A percentile compares a stretch with the other conserved stretches of the same genome.
These are phyloP conservation scores for Antitrichia curtipendula DNA, from an alignment of 225 moss, liverwort and hornwort genomes.

Conservation along the genomic window DNA sequence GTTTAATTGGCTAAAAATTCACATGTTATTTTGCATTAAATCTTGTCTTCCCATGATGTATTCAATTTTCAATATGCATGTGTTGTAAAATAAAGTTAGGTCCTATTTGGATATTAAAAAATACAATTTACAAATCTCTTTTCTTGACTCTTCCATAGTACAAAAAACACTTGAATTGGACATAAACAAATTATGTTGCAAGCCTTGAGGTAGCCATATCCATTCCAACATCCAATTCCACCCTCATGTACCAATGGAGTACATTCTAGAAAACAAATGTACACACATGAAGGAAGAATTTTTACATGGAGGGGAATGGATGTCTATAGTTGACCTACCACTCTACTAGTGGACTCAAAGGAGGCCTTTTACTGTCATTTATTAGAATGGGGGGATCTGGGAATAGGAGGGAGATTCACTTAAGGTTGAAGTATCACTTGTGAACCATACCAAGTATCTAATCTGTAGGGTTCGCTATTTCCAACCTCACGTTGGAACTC, in stretches of 20 bases:
- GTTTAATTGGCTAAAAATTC: not conserved
- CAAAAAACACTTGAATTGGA: not conserved
- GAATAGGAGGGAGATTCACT: not conserved
- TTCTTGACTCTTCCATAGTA: not conserved
- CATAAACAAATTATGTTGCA: not conserved
- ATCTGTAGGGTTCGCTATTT: too few species aligned
- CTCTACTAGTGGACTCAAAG: too few species aligned
- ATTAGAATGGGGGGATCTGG: not conserved
- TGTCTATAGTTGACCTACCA: not conserved
- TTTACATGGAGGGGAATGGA: rapidly evolving
- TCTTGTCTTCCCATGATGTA: not conserved
- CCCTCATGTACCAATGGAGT: rapidly evolving
- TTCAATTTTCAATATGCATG: not conserved
- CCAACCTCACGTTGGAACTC: too few species aligned
- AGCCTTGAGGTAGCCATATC: not conserved
- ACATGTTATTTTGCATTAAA: not conserved
- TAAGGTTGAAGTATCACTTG: too few species aligned
- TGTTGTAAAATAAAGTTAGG: not conserved
- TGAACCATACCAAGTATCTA: too few species aligned
- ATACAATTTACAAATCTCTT: not conserved
- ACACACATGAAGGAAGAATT: not conserved
- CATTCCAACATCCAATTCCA: not conserved
- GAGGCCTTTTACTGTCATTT: not conserved
- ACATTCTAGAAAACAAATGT: not conserved
- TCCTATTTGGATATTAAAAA: not conserved